phyloP scores from a whole-genome alignment of 1,284 basidiomycete species.

The Ceratobasidium sp. region DNA sequence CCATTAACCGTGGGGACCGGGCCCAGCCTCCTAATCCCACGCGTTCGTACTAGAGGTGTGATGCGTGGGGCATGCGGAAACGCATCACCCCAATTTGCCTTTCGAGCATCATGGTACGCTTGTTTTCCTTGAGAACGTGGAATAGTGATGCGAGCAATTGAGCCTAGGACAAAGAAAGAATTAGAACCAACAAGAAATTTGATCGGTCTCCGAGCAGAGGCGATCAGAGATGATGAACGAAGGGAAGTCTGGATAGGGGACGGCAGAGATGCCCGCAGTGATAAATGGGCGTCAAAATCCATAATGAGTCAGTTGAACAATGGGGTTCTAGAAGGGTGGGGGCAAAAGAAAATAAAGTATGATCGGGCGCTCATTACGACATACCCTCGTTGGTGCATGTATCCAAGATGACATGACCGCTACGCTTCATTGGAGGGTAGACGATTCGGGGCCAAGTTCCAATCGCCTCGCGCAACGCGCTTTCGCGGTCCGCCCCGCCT shows the following conservation, averaged over 20 bases:
- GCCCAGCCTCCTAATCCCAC: conserved; percentile 22
- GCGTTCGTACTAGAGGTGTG: conserved; percentile 63
- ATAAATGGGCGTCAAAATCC: conserved; percentile 18
- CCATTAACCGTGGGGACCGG: conserved; percentile 10
- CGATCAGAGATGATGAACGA: background rate
- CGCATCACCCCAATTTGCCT: conserved; percentile 91
- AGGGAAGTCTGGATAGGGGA: background rate
- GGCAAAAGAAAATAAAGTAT: conserved; percentile 12
- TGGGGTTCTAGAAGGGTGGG: background rate
- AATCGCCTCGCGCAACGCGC: conserved; percentile 1
- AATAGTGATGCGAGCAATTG: conserved; percentile 89
- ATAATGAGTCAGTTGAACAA: background rate
- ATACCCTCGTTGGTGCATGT: conserved; percentile 83
- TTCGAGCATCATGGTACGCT: conserved; percentile 92
- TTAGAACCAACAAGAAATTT: conserved; percentile 20
- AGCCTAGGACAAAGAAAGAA: conserved; percentile 58
- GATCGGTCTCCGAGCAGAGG: background rate
- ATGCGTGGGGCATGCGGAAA: conserved; percentile 89
- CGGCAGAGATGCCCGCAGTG: conserved; percentile 14
- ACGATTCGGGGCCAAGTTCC: conserved; percentile 85
- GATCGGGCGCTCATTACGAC: conserved; percentile 43
- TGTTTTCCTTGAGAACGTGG: conserved; percentile 94
- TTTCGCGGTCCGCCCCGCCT: conserved; percentile 14
- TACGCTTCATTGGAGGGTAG: conserved; percentile 87
- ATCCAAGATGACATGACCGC: conserved; percentile 93